A percentile compares a stretch with the other conserved stretches of the same genome.
phyloP scores from a whole-genome alignment of 2,329 filamentous ascomycete species.

The Penicillium decumbens region DNA sequence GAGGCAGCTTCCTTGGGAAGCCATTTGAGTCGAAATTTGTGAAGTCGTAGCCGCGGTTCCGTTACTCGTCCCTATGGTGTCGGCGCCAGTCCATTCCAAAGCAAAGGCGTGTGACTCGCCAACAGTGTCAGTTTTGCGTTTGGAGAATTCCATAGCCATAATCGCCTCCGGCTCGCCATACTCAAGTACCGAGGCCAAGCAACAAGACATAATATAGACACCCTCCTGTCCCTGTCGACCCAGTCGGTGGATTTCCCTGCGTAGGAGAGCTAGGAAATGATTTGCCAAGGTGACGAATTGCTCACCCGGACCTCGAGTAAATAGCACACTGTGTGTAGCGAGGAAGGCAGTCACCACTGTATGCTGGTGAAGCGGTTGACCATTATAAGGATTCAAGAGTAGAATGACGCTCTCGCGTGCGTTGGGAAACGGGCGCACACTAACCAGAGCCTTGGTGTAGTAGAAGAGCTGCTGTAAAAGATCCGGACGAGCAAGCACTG shows the following conservation, averaged over 20 bases:
- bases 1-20: slow-evolving; percentile 39
- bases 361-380: slow-evolving; percentile 29
- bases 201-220: slow-evolving; percentile 52
- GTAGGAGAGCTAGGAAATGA: slow-evolving; percentile 45
- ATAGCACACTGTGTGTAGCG: slow-evolving; percentile 51
- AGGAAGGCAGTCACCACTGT: slow-evolving; percentile 50
- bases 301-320: slow-evolving; percentile 32
- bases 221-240: slow-evolving; percentile 52
- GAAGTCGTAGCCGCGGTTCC: slow-evolving; percentile 3
- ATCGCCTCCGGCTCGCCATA: slow-evolving; percentile 46
- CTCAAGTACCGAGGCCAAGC: slow-evolving; percentile 53
- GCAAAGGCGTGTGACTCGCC: slow-evolving; percentile 15
- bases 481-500: slow-evolving; percentile 58
- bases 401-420: slow-evolving; percentile 55
- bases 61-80: not conserved
- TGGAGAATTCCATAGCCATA: slow-evolving; percentile 27
- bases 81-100: slow-evolving; percentile 15
- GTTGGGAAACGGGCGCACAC: slow-evolving; percentile 52
- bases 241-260: slow-evolving; percentile 46
- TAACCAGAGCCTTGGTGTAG: slow-evolving; percentile 56
- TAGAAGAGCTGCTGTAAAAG: slow-evolving; percentile 56
- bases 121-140: slow-evolving; percentile 12
- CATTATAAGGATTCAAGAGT: slow-evolving; percentile 50
- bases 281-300: slow-evolving; percentile 38
- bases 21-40: slow-evolving; percentile 24